Base-by-base conservation (phyloP, 2,329 filamentous ascomycete species). In the Dryadomyces sulphureus region DNA sequence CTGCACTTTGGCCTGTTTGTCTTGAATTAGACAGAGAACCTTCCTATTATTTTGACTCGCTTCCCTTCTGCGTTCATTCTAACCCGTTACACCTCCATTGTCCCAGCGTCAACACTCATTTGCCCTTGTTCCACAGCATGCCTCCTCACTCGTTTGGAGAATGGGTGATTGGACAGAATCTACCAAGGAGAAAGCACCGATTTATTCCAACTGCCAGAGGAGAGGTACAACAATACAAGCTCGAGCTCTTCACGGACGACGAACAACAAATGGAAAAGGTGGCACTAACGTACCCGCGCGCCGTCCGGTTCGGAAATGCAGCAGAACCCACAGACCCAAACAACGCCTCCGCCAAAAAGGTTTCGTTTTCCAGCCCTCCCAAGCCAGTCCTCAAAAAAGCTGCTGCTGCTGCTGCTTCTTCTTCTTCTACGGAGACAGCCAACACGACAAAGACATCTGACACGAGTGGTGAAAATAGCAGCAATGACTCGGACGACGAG, bases 181-280 rank as follows among this genome's bases (percentile, higher is more conserved):
- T 62, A n/a, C 41, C 50, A 5, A 45, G 16, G 20, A 32, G 43
- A 20, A 32, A n/a, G 2, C 27, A 32, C 5, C 36, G 32, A 11
- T 43, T 35, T 2, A 45, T 30, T 17, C 3, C 17, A 47, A 32
- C 8, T 41, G 45, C 45, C 41, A 45, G 27, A 48, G 50, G 8
- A 21, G 45, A 52, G 41, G 58, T 59, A 17, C 56, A 66, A 11
- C 40, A 38, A 43, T 54, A 69, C 47, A 62, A 55, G 20, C 54
- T 72, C 27, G 61, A 68, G 44, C 54, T 72, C 2, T 61, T 64
- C 14, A 73, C 72, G 11, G 70, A 76, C 49, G 70, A 75, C 38
- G 69, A 72, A 46, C 64, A 62, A n/a, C 65, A 67, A 7, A 60
- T 65, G 22, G 72, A 76, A 45, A 66, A 62, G 3, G 56, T 75